Evolutionary conservation across 73 alveolate genomes (phyloP).

Genomic region (Paramecium tetraurelia): DNA sequence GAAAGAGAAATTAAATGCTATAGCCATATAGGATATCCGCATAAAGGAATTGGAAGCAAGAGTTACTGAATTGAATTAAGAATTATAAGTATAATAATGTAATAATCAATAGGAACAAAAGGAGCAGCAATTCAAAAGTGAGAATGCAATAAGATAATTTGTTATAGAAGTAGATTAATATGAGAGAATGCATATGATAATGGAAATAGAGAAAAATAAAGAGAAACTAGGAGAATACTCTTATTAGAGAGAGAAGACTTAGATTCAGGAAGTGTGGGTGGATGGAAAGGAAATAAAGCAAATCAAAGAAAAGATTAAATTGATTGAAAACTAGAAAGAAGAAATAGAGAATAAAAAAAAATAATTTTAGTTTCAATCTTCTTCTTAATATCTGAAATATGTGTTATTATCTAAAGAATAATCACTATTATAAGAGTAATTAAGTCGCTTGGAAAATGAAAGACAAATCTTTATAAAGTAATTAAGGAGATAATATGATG

Average conservation of each 20-base stretch:
- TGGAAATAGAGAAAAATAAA: not conserved
- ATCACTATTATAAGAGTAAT: constrained; percentile 69
- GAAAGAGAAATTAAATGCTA: not conserved
- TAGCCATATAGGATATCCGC: not conserved
- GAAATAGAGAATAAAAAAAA: not conserved
- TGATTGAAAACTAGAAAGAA: not conserved
- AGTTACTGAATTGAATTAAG: not conserved
- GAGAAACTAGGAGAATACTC: constrained; percentile 4
- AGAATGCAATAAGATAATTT: not conserved
- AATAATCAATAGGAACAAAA: not conserved
- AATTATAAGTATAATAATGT: not conserved
- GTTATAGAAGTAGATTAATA: not conserved
- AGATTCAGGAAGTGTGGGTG: not conserved
- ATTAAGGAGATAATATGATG: constrained; percentile 74
- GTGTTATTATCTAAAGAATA: constrained; percentile 72
- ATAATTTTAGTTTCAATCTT: not conserved
- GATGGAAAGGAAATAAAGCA: not conserved
- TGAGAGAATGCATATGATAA: not conserved
- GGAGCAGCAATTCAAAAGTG: not conserved
- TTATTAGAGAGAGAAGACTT: not conserved
- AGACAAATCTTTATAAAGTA: constrained; percentile 67
- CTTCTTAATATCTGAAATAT: not conserved
- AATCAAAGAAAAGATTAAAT: not conserved
- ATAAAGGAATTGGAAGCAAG: not conserved
- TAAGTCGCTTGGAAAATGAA: constrained; percentile 71